phyloP scores from a whole-genome alignment of 108 stramenopile genomes.

The Cyclotella cryptica region DNA sequence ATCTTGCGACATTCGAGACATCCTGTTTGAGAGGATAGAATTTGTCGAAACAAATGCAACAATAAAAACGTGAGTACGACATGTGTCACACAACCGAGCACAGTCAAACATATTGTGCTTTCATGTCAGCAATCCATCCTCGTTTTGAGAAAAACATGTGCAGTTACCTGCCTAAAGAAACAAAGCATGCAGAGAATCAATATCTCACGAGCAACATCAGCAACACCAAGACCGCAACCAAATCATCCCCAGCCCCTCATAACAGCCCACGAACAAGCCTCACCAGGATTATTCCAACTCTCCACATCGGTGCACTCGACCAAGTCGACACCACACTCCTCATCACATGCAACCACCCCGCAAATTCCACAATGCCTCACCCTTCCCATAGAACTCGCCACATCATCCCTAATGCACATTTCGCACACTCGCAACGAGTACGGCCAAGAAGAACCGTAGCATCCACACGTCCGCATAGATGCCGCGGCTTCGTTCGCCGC shows the following conservation, averaged over 20 bases:
- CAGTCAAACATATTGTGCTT: not conserved
- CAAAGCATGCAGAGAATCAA: not conserved
- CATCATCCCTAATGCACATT: constrained; percentile 45
- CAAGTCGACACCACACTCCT: constrained; percentile 36
- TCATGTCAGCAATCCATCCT: too few relatives aligned
- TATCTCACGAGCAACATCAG: not conserved
- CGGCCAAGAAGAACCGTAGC: constrained; percentile 27
- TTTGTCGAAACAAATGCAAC: not conserved
- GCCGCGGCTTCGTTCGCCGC: not conserved
- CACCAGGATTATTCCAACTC: constrained; percentile 38
- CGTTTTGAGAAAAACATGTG: too few relatives aligned
- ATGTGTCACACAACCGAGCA: not conserved
- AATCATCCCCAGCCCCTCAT: not conserved
- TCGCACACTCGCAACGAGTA: constrained; percentile 42
- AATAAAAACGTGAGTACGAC: not conserved
- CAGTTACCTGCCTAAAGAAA: too few relatives aligned
- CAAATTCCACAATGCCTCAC: constrained; percentile 40
- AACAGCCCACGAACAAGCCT: not conserved
- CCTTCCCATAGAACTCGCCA: constrained; percentile 18
- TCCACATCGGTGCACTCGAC: constrained; percentile 41
- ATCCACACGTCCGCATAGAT: constrained; percentile 34
- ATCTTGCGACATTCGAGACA: constrained; percentile 42
- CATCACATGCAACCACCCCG: constrained; percentile 47
- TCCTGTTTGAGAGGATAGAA: not conserved
- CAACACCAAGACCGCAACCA: not conserved